Evolutionary conservation across 163 green algal species (phyloP).

Genomic region (Prototheca stagnorum): DNA sequence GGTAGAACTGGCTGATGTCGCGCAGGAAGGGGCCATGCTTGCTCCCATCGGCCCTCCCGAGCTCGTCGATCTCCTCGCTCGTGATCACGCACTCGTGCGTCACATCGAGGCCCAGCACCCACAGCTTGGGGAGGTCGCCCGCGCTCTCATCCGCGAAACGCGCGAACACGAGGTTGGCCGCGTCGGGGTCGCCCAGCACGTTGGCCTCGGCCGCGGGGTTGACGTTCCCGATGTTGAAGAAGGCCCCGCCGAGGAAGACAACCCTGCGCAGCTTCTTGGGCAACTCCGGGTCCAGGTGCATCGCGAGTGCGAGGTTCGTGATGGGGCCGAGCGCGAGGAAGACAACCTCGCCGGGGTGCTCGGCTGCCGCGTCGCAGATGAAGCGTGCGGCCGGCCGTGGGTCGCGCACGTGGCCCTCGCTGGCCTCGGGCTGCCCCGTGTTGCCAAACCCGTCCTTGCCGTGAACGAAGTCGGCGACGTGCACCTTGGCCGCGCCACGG

Average conservation of each 20-base stretch:
- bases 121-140: conserved; percentile 6
- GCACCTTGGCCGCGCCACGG: conserved; percentile 33
- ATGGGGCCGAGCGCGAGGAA: conserved; percentile 53
- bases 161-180: conserved; percentile 62
- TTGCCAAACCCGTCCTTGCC: conserved; percentile 77
- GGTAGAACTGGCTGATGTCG: conserved; percentile 64
- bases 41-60: conserved; percentile 28
- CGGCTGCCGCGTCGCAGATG: conserved; percentile 31
- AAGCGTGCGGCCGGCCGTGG: conserved; percentile 59
- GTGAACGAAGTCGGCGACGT: conserved; percentile 77
- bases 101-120: conserved; percentile 60
- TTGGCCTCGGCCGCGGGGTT: conserved; percentile 82
- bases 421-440: conserved; percentile 12
- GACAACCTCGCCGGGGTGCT: conserved; percentile 38
- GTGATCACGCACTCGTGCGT: conserved; percentile 40
- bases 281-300: conserved; percentile 42
- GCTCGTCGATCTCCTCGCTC: conserved; percentile 15
- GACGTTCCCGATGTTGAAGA: conserved; percentile 70
- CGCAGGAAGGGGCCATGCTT: conserved; percentile 48
- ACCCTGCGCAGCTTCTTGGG: conserved; percentile 40
- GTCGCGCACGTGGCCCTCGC: background rate
- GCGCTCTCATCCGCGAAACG: conserved; percentile 1
- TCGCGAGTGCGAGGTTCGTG: conserved; percentile 64
- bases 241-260: conserved; percentile 71
- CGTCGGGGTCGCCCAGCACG: conserved; percentile 72